These are phyloP conservation scores for Pichia sp. DNA, from an alignment of 1,139 yeast species.

Conservation along the genomic window DNA sequence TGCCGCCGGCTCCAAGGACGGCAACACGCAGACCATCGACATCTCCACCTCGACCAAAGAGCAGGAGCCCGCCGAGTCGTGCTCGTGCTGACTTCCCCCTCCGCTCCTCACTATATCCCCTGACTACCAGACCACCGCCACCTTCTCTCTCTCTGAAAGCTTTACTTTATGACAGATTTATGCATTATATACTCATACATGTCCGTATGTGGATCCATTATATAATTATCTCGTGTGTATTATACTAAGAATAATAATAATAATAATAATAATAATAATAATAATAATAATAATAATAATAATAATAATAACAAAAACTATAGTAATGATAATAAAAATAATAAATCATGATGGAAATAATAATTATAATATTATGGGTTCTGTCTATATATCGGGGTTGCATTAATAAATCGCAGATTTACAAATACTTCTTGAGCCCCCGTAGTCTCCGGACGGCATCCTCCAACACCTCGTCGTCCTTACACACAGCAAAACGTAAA, in stretches of 20 bases:
- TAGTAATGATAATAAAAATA: not conserved
- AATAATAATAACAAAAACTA: not conserved
- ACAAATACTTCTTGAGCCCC: constrained; percentile 56
- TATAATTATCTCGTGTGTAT: constrained; percentile 5
- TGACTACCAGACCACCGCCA: too few species aligned
- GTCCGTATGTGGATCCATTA: not conserved
- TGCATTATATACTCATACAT: not conserved
- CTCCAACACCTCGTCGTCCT: constrained; percentile 73
- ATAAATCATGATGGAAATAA: too few species aligned
- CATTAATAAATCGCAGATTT: constrained; percentile 23
- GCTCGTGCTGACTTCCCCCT: constrained; percentile 27
- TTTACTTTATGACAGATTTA: not conserved
- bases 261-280: not conserved
- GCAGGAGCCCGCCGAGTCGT: constrained; percentile 23
- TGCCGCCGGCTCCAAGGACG: constrained; percentile 1
- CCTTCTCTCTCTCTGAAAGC: not conserved
- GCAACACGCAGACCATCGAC: constrained; percentile 31
- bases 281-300: constrained; percentile 1
- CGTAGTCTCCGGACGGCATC: constrained; percentile 77
- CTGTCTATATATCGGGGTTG: not conserved
- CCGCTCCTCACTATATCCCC: too few species aligned
- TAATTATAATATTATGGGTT: not conserved
- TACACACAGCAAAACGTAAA: constrained; percentile 92
- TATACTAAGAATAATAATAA: not conserved
- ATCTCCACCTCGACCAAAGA: constrained; percentile 27